Percentiles rank a stretch among this genome's conserved stretches.
Conservation (phyloP, 2,329 filamentous ascomycete genomes). For the Nothophoma quercina region DNA sequence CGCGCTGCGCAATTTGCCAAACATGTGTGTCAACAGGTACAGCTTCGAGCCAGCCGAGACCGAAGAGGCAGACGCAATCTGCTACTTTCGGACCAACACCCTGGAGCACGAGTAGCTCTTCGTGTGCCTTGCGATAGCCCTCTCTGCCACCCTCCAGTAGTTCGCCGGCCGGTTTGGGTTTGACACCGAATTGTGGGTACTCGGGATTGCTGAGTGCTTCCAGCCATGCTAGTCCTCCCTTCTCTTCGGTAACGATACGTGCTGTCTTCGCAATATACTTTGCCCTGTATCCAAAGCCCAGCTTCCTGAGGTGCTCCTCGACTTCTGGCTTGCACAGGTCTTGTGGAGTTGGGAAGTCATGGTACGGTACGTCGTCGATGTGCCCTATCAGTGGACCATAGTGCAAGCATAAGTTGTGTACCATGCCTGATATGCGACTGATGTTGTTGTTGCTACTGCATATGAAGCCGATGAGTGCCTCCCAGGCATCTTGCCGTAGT, state of each 20-base stretch:
- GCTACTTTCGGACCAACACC: slow-evolving; percentile 97
- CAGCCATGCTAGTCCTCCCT: slow-evolving; percentile 72
- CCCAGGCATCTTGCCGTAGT: slow-evolving; percentile 94
- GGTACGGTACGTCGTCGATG: slow-evolving; percentile 74
- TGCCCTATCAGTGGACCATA: slow-evolving; percentile 81
- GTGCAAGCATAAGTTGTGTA: slow-evolving; percentile 85
- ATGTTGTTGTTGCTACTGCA: slow-evolving; percentile 99
- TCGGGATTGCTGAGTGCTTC: slow-evolving; percentile 79
- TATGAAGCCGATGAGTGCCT: slow-evolving; percentile 91
- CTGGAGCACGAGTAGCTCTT: slow-evolving; percentile 77
- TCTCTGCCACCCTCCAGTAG: slow-evolving; percentile 61
- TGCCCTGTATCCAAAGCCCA: slow-evolving; percentile 94
- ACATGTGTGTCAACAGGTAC: slow-evolving; percentile 97
- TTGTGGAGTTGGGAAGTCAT: slow-evolving; percentile 84
- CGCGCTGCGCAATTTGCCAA: slow-evolving; percentile 96
- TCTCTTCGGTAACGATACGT: slow-evolving; percentile 72
- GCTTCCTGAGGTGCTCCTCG: slow-evolving; percentile 77
- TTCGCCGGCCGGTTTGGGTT: slow-evolving; percentile 54
- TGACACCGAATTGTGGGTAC: slow-evolving; percentile 65
- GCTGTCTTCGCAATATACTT: slow-evolving; percentile 93
- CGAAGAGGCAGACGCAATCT: slow-evolving; percentile 96
- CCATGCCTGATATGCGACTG: slow-evolving; percentile 93
- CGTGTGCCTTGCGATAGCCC: slow-evolving; percentile 82
- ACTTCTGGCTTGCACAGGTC: slow-evolving; percentile 77
- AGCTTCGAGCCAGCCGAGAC: slow-evolving; percentile 91